These are phyloP conservation scores for Metarhizium anisopliae DNA, from an alignment of 2,329 filamentous ascomycete species.

Conservation along the genomic window DNA sequence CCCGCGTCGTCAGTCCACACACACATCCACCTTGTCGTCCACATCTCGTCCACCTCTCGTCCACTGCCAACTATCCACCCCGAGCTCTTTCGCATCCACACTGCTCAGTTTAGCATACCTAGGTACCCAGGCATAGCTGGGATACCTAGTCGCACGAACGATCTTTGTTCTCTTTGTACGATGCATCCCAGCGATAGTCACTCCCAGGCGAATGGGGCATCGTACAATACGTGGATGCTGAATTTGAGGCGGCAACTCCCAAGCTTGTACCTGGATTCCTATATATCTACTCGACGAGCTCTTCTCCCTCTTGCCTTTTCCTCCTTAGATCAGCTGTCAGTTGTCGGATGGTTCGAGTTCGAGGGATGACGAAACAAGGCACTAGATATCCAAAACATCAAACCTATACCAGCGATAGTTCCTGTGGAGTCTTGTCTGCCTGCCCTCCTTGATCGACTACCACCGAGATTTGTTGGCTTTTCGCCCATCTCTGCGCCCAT, in stretches of 20 bases:
- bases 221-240: neutral
- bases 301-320: conserved; percentile 8
- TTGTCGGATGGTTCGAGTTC: conserved; percentile 9
- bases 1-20: neutral
- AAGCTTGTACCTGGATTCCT: neutral
- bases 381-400: conserved; percentile 15
- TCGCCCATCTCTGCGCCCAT: conserved; percentile 18
- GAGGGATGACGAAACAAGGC: conserved; percentile 12
- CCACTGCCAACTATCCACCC: conserved; percentile 4
- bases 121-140: conserved; percentile 1
- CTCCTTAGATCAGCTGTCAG: neutral
- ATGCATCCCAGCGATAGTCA: neutral
- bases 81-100: conserved; percentile 3
- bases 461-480: conserved; percentile 18
- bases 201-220: neutral
- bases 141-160: neutral
- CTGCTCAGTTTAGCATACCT: conserved; percentile 1
- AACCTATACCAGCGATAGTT: conserved; percentile 15
- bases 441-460: conserved; percentile 13
- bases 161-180: conserved; percentile 3
- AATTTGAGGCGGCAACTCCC: neutral
- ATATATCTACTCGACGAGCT: conserved; percentile 9
- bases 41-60: neutral
- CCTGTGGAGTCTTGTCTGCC: conserved; percentile 10
- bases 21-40: neutral